Evolutionary conservation across 805 yeast species (phyloP), one percentile per base, ranked within the genome.

Genomic region (Teunomyces tritomae): DNA sequence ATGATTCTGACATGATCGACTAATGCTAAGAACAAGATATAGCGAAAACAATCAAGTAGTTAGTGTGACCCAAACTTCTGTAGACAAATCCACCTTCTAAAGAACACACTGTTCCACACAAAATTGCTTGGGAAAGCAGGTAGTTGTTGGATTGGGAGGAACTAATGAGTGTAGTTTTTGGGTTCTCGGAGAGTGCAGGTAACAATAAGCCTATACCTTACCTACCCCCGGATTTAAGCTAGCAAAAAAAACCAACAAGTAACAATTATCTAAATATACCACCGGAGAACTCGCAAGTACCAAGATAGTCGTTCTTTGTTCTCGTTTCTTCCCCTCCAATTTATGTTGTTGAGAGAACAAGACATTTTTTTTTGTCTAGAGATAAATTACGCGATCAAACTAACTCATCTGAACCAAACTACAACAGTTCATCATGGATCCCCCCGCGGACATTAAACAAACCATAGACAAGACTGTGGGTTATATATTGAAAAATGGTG

Each of bases 391-490:
- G 40, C 40, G 40, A 37, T n/a, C 13, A n/a, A 13, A 14, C 8
- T 28, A 37, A 24, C 40, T 37, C 40, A 24, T 26, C 28, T 37
- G 24, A 13, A 17, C n/a, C 4, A 2, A 26, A 26, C n/a, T 13
- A 24, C 29, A 26, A 26, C 24, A 6, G 24, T 20, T 17, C 24
- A 37, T 10, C n/a, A 37, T 37, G 29, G 40, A 37, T 9, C 32
- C 37, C 6, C 45, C 45, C 4, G 44, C 45, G 8, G 54, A 50
- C 10, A 26, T 47, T n/a, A 43, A 46, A 39, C 74, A 74, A 11
- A 74, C 79, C 14, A 84, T 91, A 14, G 83, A 79, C 44, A 87
- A 85, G 58, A 87, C 96, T 0, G 89, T 85, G 0, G 78, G 71
- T 3, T 88, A 85, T 57, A 89, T 90, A 5, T 55, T 67, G 27